phyloP scores from a whole-genome alignment of 2,329 filamentous ascomycete species.

The Knufia petricola region DNA sequence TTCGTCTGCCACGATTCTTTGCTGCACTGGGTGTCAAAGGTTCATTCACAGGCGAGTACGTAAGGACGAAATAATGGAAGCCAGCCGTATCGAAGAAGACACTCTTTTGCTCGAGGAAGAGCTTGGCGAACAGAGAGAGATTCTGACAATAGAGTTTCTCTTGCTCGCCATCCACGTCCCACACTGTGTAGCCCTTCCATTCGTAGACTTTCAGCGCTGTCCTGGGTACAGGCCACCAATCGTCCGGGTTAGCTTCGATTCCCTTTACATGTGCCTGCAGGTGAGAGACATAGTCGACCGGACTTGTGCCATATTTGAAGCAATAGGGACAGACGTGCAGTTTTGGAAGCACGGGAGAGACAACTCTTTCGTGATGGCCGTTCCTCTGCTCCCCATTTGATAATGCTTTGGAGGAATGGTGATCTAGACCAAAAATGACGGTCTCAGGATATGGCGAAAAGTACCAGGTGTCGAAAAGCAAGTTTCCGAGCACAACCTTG shows the following conservation, averaged over 20 bases:
- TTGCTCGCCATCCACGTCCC: slow-evolving; percentile 84
- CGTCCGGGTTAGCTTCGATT: slow-evolving; percentile 25
- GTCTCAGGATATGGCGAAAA: slow-evolving; percentile 79
- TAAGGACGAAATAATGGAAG: slow-evolving; percentile 89
- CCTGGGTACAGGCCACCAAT: slow-evolving; percentile 33
- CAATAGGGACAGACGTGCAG: slow-evolving; percentile 86
- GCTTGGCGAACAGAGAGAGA: slow-evolving; percentile 87
- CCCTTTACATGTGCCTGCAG: slow-evolving; percentile 41
- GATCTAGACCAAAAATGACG: slow-evolving; percentile 16
- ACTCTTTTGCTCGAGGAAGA: slow-evolving; percentile 96
- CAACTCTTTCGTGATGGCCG: slow-evolving; percentile 23
- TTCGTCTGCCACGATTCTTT: slow-evolving; percentile 17
- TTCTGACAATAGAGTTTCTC: slow-evolving; percentile 90
- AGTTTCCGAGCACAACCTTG: slow-evolving; percentile 73
- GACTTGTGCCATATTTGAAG: slow-evolving; percentile 70
- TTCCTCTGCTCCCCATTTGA: slow-evolving; percentile 9
- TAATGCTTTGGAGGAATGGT: slow-evolving; percentile 13
- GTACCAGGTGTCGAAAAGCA: slow-evolving; percentile 84
- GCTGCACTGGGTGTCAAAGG: slow-evolving; percentile 5
- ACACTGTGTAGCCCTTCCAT: slow-evolving; percentile 71
- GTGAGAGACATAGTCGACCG: slow-evolving; percentile 31
- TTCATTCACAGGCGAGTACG: slow-evolving; percentile 46
- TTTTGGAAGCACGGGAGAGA: slow-evolving; percentile 27
- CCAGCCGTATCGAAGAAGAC: slow-evolving; percentile 94
- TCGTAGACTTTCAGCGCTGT: slow-evolving; percentile 71